phyloP scores from a whole-genome alignment of 306 rosid genomes.

The Arachis stenosperma region DNA sequence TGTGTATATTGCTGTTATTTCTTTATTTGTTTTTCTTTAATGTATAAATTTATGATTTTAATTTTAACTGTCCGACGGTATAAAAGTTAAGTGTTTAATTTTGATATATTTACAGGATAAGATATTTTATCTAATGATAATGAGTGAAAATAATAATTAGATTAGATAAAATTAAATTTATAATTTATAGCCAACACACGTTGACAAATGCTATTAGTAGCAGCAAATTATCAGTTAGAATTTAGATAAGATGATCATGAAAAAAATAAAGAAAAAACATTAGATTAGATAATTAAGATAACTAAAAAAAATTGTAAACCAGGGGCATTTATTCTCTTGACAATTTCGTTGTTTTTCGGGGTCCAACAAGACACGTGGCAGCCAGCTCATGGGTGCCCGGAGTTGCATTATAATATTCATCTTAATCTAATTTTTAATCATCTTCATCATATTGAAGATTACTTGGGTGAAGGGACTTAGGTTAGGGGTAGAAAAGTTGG shows the following conservation, averaged over 20 bases:
- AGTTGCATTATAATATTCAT: slow-evolving; percentile 18
- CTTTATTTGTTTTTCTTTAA: neutral
- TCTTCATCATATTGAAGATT: neutral
- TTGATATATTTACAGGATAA: too few relatives aligned
- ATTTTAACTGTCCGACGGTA: too few relatives aligned
- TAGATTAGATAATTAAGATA: too few relatives aligned
- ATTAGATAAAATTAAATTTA: too few relatives aligned
- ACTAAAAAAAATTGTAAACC: neutral
- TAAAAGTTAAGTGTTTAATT: too few relatives aligned
- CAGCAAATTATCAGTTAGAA: too few relatives aligned
- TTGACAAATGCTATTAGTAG: neutral
- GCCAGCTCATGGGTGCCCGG: slow-evolving; percentile 16
- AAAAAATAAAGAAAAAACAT: too few relatives aligned
- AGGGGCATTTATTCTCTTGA: slow-evolving; percentile 34
- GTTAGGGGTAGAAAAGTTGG: neutral
- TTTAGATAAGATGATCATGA: too few relatives aligned
- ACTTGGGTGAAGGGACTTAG: neutral
- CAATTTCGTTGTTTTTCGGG: neutral
- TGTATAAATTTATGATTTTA: neutral
- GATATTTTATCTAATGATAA: too few relatives aligned
- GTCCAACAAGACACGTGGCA: slow-evolving; percentile 34
- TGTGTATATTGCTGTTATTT: neutral
- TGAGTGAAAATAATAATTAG: too few relatives aligned
- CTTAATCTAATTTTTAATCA: neutral
- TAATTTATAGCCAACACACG: neutral